Percentiles rank a stretch among this genome's conserved stretches.
Conservation (phyloP, 2,329 filamentous ascomycete genomes). For the Lachnellula arida region DNA sequence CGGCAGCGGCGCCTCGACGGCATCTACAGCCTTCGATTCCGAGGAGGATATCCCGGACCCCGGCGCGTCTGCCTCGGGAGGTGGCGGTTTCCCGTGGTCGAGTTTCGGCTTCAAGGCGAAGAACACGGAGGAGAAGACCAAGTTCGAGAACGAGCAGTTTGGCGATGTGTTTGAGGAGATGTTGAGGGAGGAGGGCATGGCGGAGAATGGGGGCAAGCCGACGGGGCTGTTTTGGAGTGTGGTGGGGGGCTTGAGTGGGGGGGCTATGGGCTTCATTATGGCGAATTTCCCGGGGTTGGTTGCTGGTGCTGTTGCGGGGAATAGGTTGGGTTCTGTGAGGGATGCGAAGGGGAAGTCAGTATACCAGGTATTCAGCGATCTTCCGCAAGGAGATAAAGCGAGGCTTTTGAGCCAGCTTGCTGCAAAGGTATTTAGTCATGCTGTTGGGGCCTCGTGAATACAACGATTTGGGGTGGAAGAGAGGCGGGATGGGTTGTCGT, state of each 20-base stretch:
- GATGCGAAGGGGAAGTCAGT: constrained; percentile 94
- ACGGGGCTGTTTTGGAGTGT: constrained; percentile 82
- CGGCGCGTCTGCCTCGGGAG: constrained; percentile 33
- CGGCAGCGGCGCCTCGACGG: constrained; percentile 38
- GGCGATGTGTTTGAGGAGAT: constrained; percentile 85
- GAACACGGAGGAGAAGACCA: constrained; percentile 48
- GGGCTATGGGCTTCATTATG: constrained; percentile 89
- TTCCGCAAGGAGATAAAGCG: constrained; percentile 78
- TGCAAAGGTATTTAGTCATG: constrained; percentile 78
- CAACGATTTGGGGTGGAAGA: neutral
- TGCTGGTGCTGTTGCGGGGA: constrained; percentile 88
- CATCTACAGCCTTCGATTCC: constrained; percentile 41
- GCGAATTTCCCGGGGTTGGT: constrained; percentile 86
- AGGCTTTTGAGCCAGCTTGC: constrained; percentile 79
- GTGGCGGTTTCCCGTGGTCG: constrained; percentile 69
- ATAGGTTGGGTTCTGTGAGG: constrained; percentile 81
- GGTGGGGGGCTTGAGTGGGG: constrained; percentile 80
- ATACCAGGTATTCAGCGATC: constrained; percentile 65
- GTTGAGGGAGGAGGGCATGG: constrained; percentile 81
- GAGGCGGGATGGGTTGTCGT: neutral
- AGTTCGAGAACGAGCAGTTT: constrained; percentile 74
- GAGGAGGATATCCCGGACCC: constrained; percentile 37
- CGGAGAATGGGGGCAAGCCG: constrained; percentile 58
- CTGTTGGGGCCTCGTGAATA: constrained; percentile 46
- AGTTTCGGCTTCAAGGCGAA: constrained; percentile 51